A percentile compares a stretch with the other conserved stretches of the same genome.
These are phyloP conservation scores for Neurospora cerealis DNA, from an alignment of 495 filamentous ascomycete species.

Conservation along the genomic window DNA sequence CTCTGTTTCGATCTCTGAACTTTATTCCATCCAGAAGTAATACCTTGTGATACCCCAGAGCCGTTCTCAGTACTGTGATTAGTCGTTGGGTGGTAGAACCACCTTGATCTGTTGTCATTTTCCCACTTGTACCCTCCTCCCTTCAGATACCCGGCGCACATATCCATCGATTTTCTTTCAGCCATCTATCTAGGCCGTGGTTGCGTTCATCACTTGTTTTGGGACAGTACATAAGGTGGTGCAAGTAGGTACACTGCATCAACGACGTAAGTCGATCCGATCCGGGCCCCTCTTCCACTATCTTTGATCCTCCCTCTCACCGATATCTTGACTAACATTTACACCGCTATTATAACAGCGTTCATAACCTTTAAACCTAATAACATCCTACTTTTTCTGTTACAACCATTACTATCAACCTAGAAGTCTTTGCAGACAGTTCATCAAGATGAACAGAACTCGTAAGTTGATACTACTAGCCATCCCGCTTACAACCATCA, in stretches of 20 bases:
- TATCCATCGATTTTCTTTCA: not conserved
- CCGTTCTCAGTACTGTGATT: not conserved
- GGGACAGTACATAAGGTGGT: not conserved
- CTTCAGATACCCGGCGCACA: not conserved
- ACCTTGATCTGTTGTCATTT: not conserved
- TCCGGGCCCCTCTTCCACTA: not conserved
- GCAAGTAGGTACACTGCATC: not conserved
- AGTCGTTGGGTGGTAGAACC: not conserved
- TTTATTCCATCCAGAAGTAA: not conserved
- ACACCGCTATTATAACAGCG: not conserved
- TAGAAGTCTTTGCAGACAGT: not conserved
- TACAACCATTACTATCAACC: not conserved
- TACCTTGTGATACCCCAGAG: not conserved
- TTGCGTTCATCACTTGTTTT: not conserved
- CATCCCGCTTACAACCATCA: not conserved
- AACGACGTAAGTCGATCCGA: not conserved
- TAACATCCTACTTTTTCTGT: not conserved
- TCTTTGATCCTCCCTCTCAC: not conserved
- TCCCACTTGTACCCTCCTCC: not conserved
- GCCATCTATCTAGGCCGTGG: not conserved
- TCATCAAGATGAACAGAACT: constrained; percentile 11
- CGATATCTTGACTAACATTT: not conserved
- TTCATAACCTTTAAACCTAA: not conserved
- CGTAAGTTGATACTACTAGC: constrained; percentile 3
- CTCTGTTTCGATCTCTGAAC: not conserved